These are phyloP conservation scores for Verticillium zaregamsianum DNA, from an alignment of 2,329 filamentous ascomycete genomes.

Conservation along the genomic window DNA sequence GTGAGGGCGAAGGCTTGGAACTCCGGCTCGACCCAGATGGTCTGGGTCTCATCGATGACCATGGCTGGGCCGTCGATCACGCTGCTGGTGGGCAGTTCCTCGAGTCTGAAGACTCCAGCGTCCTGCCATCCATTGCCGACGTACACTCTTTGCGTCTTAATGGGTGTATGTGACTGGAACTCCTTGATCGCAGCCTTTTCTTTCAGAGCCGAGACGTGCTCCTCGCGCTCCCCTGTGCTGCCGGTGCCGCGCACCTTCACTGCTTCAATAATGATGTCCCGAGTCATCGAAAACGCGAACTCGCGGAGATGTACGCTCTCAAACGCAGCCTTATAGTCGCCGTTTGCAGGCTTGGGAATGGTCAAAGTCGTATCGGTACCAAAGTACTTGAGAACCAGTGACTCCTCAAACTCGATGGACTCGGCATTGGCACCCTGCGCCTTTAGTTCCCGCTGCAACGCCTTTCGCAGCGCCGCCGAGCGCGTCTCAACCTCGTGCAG, in stretches of 20 bases:
- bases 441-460: constrained; percentile 2
- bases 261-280: constrained; percentile 8
- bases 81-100: constrained; percentile 9
- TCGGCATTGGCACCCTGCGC: constrained; percentile 33
- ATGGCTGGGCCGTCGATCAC: constrained; percentile 26
- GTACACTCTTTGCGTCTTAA: constrained; percentile 21
- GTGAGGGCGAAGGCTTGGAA: constrained; percentile 23
- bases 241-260: constrained; percentile 20
- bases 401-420: constrained; percentile 32
- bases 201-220: constrained; percentile 8
- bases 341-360: constrained; percentile 20
- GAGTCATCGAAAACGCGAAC: constrained; percentile 9
- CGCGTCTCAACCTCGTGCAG: constrained; percentile 14
- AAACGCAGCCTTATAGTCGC: constrained; percentile 17
- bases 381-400: constrained; percentile 28
- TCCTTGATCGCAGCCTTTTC: constrained; percentile 8
- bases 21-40: constrained; percentile 20
- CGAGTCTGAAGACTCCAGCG: constrained; percentile 21
- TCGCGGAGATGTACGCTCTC: constrained; percentile 8
- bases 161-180: constrained; percentile 3
- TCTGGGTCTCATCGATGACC: constrained; percentile 25
- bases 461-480: constrained; percentile 28
- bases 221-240: constrained; percentile 5
- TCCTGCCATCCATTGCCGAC: constrained; percentile 21
- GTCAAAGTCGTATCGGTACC: constrained; percentile 30